Evolutionary conservation across 108 stramenopile species (phyloP), one percentile per base, ranked within the genome.

Genomic region (Skeletonema menzelii): DNA sequence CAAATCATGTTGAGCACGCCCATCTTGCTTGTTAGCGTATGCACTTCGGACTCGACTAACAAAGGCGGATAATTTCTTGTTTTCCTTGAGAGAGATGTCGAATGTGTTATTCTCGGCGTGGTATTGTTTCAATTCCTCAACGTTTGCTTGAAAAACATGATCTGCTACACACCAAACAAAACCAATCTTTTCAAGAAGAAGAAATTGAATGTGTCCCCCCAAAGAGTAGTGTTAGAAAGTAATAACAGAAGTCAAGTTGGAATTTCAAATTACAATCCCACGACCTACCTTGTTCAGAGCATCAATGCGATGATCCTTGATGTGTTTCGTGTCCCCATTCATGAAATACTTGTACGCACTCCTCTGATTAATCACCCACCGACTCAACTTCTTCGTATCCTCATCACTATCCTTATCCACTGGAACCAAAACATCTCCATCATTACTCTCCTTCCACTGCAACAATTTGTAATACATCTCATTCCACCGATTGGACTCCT

Each of bases 261-360:
- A n/a, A n/a, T n/a, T 3, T 22, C 5, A 28, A 13, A 40, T 32
- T 32, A 32, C 3, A 63, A 15, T 7, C 4, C 37, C 27, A 70
- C 46, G 64, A 67, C 49, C 57, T 70, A 40, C 55, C 73, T 46
- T 44, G 62, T 70, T 63, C 70, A 31, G 30, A 82, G 44, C 89
- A 86, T 84, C 83, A 80, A 32, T 74, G 63, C 28, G 73, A 65
- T 65, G 85, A 82, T 84, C 84, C 88, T 31, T 68, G 27, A 68
- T 68, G 22, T 68, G 67, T 56, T 68, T 68, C 26, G 22, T 59
- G 27, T 68, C 67, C 67, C 71, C 71, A 35, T 72, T 72, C 71
- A 72, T 65, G 37, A 56, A 72, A 38, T 72, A 72, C 46, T 72
- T 65, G 55, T 72, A 72, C 24, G 55, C 17, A 19, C 27, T 56